These are phyloP conservation scores for Castanopsis chinensis DNA, from an alignment of 306 rosid genomes.

Conservation along the genomic window DNA sequence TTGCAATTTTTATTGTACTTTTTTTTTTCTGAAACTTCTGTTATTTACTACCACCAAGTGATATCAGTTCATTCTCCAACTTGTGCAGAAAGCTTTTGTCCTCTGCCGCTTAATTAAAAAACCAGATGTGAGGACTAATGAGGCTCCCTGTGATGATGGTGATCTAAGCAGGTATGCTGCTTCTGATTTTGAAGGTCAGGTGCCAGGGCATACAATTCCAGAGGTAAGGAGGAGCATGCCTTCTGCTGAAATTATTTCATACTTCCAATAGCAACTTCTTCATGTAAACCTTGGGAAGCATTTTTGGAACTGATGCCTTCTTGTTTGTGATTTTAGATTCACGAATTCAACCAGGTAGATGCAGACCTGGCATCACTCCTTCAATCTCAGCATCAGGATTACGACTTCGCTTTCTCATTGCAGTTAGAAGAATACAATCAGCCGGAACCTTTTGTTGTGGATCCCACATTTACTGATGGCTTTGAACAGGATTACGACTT, in stretches of 20 bases:
- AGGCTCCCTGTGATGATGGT: conserved; percentile 15
- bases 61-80: conserved; percentile 10
- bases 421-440: background rate
- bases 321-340: conserved; percentile 11
- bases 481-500: too few species aligned
- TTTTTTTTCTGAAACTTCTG: conserved; percentile 1
- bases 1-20: background rate
- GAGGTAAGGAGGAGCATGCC: conserved; percentile 38
- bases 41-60: background rate
- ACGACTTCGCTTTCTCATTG: background rate
- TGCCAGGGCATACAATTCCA: background rate
- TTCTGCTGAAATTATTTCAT: background rate
- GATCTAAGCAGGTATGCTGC: conserved; percentile 22
- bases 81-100: conserved; percentile 47
- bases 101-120: conserved; percentile 43
- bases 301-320: conserved; percentile 3
- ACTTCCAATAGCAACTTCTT: background rate
- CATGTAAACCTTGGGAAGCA: conserved; percentile 1
- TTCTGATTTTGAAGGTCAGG: conserved; percentile 16
- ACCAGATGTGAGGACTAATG: conserved; percentile 10
- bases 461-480: background rate
- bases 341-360: background rate
- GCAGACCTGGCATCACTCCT: background rate
- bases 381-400: background rate
- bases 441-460: background rate